Base-by-base conservation (phyloP, 2,329 filamentous ascomycete species). In the Fusarium sp. region DNA sequence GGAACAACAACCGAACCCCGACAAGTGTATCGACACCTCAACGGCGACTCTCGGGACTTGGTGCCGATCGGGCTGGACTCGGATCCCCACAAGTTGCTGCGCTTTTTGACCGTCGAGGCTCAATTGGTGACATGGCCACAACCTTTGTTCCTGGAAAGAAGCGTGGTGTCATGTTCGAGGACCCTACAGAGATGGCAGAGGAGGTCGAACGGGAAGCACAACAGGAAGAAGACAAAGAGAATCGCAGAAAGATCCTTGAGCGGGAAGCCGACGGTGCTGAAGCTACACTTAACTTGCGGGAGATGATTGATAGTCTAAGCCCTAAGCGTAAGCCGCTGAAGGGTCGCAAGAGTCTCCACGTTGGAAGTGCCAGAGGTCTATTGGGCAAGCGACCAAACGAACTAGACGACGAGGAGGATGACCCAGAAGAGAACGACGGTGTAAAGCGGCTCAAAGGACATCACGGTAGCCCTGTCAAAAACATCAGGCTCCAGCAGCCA, bases 221-320 rank as follows among this genome's bases (percentile, higher is more conserved):
- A 67, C 83, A 87, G 55, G 89, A 92, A 63, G 84, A 88, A 65
- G 84, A 85, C 30, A 85, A 84, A 54, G 89, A 92, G 73, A 87
- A 86, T 71, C 82, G 83, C 11, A 83, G 85, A n/a, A 83, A 80
- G 47, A 84, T 87, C 44, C 79, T 87, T 20, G 83, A 88, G 71
- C 82, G 84, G 32, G 85, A 87, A 70, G 82, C 80, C 51, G 78
- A 75, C 19, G 73, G 70, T 13, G 65, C 64, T 8, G 90, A 92
- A 66, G 83, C 82, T 4, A 91, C 90, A 0, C 78, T 89, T 35
- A 92, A 88, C 65, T 79, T 95, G 43, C 91, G 88, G 65, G 90
- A 93, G 67, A 90, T 93, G 87, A 95, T 95, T 62, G 86, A 91
- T 63, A 91, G 88, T 57, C 83, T 95, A 65, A 93, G 91, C 24